Percentiles rank a stretch among this genome's conserved stretches.
Evolutionary conservation across 176 grass and related monocot genomes (phyloP).

Genomic region (Carex pumila): DNA sequence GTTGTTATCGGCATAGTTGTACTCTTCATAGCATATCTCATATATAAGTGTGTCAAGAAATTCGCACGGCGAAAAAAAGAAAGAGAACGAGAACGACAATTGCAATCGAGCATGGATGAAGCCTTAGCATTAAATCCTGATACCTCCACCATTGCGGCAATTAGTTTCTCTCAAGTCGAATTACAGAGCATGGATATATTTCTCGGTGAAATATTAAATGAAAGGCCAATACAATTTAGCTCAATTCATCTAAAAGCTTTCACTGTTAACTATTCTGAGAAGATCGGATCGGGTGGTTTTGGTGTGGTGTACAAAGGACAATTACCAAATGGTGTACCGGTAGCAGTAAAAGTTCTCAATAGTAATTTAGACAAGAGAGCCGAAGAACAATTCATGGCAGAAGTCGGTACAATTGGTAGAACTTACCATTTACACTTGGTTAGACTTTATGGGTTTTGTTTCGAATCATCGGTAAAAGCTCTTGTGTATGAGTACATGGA

Average conservation of each 20-base stretch:
- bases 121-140: background rate
- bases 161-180: constrained; percentile 15
- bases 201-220: constrained; percentile 23
- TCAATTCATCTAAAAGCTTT: constrained; percentile 25
- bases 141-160: too few species aligned
- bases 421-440: constrained; percentile 74
- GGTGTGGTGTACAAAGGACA: constrained; percentile 38
- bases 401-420: constrained; percentile 46
- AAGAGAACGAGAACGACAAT: background rate
- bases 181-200: constrained; percentile 24
- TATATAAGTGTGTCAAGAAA: constrained; percentile 20
- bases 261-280: constrained; percentile 31
- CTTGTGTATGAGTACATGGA: constrained; percentile 67
- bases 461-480: constrained; percentile 31
- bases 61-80: background rate
- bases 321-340: constrained; percentile 30
- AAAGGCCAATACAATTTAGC: constrained; percentile 38
- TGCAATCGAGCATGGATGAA: background rate
- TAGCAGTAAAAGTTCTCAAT: constrained; percentile 53
- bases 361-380: constrained; percentile 31
- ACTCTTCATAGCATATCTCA: background rate
- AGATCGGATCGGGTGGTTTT: constrained; percentile 32
- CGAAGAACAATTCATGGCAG: constrained; percentile 63
- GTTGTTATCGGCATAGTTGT: background rate
- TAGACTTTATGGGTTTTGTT: constrained; percentile 70